phyloP scores from a whole-genome alignment of 2,329 filamentous ascomycete species.

The Xylariaceae sp. region DNA sequence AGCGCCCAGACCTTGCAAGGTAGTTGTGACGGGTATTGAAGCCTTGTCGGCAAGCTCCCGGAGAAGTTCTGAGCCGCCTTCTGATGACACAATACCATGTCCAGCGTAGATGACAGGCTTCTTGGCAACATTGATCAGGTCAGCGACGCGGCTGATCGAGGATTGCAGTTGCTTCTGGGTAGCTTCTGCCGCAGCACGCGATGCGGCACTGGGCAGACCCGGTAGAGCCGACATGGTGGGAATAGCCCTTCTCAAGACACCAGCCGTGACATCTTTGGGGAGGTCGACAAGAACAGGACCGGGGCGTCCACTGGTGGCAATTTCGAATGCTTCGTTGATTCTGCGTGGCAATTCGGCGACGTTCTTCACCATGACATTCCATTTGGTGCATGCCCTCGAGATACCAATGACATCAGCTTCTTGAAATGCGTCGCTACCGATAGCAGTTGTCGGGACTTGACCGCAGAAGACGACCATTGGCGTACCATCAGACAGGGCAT shows the following conservation, averaged over 20 bases:
- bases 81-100: constrained; percentile 76
- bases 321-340: constrained; percentile 98
- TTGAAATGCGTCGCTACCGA: constrained; percentile 95
- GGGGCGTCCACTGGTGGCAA: constrained; percentile 88
- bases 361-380: constrained; percentile 98
- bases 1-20: constrained; percentile 85
- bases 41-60: constrained; percentile 87
- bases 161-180: constrained; percentile 67
- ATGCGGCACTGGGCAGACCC: constrained; percentile 79
- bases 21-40: constrained; percentile 91
- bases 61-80: constrained; percentile 74
- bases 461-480: constrained; percentile 95
- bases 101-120: constrained; percentile 95
- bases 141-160: constrained; percentile 72
- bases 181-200: constrained; percentile 71
- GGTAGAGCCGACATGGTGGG: constrained; percentile 72
- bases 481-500: constrained; percentile 91
- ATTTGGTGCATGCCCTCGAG: constrained; percentile 92
- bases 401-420: constrained; percentile 94
- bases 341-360: constrained; percentile 87
- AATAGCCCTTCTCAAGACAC: constrained; percentile 77
- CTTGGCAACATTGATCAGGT: constrained; percentile 82
- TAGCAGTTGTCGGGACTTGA: constrained; percentile 84
- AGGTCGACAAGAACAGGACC: constrained; percentile 94
- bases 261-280: constrained; percentile 92